phyloP scores from a whole-genome alignment of 164 flowering plant genomes.

The Magnolia officinalis region DNA sequence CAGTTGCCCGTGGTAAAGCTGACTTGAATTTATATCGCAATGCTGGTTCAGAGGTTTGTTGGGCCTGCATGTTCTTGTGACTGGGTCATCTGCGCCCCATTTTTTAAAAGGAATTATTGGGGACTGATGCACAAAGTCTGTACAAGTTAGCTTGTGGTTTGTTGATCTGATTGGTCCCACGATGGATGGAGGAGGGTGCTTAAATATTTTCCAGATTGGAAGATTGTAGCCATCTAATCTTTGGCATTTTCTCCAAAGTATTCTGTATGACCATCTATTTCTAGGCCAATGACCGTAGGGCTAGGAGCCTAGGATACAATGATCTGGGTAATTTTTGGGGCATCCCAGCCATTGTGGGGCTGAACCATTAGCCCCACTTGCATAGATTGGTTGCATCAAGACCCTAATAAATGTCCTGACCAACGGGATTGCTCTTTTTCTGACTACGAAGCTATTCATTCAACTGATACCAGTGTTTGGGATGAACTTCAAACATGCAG shows the following conservation, averaged over 20 bases:
- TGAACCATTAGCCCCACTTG: neutral
- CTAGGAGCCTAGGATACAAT: too few species aligned
- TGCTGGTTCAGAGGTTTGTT: conserved; percentile 90
- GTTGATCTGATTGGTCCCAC: neutral
- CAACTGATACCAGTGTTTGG: neutral
- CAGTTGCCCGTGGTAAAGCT: conserved; percentile 94
- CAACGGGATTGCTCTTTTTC: neutral
- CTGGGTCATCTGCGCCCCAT: neutral
- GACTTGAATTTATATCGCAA: conserved; percentile 69
- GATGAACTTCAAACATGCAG: conserved; percentile 30
- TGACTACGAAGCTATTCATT: neutral
- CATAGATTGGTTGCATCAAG: neutral
- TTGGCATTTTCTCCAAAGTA: neutral
- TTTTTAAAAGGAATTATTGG: neutral
- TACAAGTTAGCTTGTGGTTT: neutral
- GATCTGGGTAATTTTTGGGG: neutral
- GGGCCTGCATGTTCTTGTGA: neutral
- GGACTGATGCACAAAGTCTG: neutral
- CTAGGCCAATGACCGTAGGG: too few species aligned
- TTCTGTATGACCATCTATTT: too few species aligned
- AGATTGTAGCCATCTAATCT: neutral
- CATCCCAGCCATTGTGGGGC: neutral
- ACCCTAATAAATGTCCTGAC: neutral
- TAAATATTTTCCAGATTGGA: neutral
- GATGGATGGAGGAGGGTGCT: neutral